Percentiles rank a stretch among this genome's conserved stretches.
phyloP scores from a whole-genome alignment of 2,329 filamentous ascomycete species.

The Apiospora pterosperma region DNA sequence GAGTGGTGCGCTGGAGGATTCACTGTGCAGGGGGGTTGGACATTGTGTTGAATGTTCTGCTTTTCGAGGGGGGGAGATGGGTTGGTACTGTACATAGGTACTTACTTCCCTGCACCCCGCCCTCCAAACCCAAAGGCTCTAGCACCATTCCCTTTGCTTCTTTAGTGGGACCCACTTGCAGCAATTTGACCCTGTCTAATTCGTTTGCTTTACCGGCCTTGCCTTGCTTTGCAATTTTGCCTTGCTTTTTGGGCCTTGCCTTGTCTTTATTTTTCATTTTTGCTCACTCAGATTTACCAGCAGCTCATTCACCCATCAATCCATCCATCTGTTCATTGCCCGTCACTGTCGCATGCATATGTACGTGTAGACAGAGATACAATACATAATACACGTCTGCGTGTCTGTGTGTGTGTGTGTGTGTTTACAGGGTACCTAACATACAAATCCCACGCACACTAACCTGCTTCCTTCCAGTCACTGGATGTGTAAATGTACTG shows the following conservation, averaged over 20 bases:
- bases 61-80: no score
- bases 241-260: not conserved
- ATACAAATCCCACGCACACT: not conserved
- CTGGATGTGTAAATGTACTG: not conserved
- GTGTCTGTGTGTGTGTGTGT: not conserved
- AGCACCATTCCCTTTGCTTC: not conserved
- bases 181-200: slow-evolving; percentile 1
- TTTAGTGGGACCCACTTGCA: not conserved
- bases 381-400: not conserved
- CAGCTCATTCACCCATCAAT: not conserved
- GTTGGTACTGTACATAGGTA: no score
- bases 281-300: not conserved
- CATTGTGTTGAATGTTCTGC: no score
- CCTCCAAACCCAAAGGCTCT: not conserved
- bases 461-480: no score
- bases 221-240: not conserved
- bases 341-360: not conserved
- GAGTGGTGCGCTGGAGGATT: not conserved
- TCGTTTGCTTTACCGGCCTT: slow-evolving; percentile 1
- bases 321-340: not conserved
- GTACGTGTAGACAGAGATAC: not conserved
- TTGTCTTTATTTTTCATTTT: not conserved
- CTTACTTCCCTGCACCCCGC: not conserved
- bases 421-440: not conserved
- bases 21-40: not conserved